phyloP scores from a whole-genome alignment of 108 stramenopile genomes.

The Poteriospumella lacustris region DNA sequence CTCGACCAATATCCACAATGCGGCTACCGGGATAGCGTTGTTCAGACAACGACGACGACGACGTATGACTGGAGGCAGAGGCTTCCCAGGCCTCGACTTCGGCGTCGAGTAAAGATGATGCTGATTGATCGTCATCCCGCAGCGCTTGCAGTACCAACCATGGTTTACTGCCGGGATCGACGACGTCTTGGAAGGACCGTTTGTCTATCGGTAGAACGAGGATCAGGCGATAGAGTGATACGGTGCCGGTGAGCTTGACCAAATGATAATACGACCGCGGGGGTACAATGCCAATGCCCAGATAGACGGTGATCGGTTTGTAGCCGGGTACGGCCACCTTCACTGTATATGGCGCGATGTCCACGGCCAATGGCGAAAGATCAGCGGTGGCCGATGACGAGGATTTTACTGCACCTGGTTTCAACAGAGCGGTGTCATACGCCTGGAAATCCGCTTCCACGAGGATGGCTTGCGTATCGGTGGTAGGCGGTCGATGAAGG shows the following conservation, averaged over 20 bases:
- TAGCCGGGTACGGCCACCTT: not conserved
- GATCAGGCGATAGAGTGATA: not conserved
- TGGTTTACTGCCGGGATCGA: slow-evolving; percentile 24
- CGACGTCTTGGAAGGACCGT: not conserved
- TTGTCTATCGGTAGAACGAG: slow-evolving; percentile 1
- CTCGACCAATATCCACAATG: slow-evolving; percentile 4
- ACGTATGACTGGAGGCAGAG: not conserved
- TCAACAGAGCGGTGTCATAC: no score
- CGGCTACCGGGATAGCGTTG: not conserved
- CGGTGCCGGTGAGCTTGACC: not conserved
- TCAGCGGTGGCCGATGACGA: no score
- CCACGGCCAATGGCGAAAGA: not conserved
- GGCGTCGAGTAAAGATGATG: no score
- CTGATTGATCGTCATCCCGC: not conserved
- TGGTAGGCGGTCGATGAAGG: no score
- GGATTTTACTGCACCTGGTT: no score
- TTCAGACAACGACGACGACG: not conserved
- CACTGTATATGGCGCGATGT: not conserved
- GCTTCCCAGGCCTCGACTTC: no score
- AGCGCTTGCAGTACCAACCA: slow-evolving; percentile 19
- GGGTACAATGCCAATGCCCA: not conserved
- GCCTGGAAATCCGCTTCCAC: no score
- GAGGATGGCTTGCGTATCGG: no score
- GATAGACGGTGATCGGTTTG: not conserved
- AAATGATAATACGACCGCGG: not conserved